Base-by-base conservation (phyloP, 2,329 filamentous ascomycete species). In the Aurifilum marmelostoma region DNA sequence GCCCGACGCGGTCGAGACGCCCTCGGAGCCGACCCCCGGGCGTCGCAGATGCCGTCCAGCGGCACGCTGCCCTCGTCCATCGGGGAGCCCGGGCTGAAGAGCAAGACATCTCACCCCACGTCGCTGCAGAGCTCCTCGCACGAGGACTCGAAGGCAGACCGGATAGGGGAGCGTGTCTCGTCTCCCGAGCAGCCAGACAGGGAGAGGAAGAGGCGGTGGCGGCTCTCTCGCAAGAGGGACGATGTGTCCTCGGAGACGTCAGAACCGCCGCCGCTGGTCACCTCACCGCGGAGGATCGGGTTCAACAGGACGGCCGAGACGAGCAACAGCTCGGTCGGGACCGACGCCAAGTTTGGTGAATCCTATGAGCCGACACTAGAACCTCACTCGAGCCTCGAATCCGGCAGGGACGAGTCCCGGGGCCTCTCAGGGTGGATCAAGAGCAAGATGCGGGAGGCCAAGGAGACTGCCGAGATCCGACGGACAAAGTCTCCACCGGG, bases 71-170 rank as follows among this genome's bases (percentile, higher is more conserved):
- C 84, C 65, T 79, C 83, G 67, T 77, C 80, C 66, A 79, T 83
- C 71, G 79, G 82, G 67, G 85, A 79, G 3, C 76, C 80, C 65
- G 76, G 86, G 0, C 77, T 94, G 41, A 89, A 88, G 72, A 88
- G 90, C 0, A 88, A 89, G 72, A 85, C 86, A 70, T 97, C 93
- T 0, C 92, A 92, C 0, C 88, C 92, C 0, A 88, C 90, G 2
- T 97, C 94, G 0, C 84, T 94, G 69, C 89, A 92, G 73, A 95
- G 93, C 37, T 89, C 87, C 0, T 88, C 89, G 72, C 96, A 95
- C 32, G 94, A 97, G 73, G 88, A 90, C 29, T 97, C 93, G 0
- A 94, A 97, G 76, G 77, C 89, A 39, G 94, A 97, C 71, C 89
- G 91, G 71, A 79, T 85, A 12, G 92, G 94, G 37, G 91, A 93